These are phyloP conservation scores for Saccharum hybrid DNA, from an alignment of 202 grass and related monocot species.

Conservation along the genomic window DNA sequence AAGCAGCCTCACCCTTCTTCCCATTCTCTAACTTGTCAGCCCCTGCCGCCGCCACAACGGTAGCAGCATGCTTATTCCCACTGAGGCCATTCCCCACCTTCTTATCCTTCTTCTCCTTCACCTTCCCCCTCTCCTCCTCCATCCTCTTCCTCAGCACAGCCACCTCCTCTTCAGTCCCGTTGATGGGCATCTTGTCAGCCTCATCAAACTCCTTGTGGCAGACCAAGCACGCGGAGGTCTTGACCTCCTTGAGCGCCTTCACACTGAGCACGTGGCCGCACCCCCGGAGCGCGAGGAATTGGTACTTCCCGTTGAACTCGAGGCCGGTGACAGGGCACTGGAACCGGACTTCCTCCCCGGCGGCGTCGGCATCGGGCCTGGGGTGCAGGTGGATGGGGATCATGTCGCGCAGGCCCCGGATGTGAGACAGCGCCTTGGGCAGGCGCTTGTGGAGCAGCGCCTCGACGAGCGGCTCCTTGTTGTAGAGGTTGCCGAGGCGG, in stretches of 20 bases:
- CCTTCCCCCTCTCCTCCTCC: constrained; percentile 79
- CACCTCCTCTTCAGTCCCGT: constrained; percentile 79
- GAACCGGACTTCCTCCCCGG: constrained; percentile 61
- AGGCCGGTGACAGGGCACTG: constrained; percentile 87
- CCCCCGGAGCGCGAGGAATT: constrained; percentile 62
- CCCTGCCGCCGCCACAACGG: neutral
- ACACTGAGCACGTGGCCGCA: constrained; percentile 88
- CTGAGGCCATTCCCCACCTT: constrained; percentile 61
- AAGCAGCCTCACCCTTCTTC: constrained; percentile 64
- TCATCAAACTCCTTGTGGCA: constrained; percentile 81
- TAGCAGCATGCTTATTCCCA: constrained; percentile 59
- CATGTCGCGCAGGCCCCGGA: constrained; percentile 88
- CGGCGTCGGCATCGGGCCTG: constrained; percentile 32
- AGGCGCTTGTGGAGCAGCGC: constrained; percentile 85
- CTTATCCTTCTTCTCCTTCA: constrained; percentile 85
- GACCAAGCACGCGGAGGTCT: constrained; percentile 71
- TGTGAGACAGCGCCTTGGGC: constrained; percentile 73
- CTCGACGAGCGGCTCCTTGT: constrained; percentile 94
- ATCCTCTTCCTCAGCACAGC: constrained; percentile 67
- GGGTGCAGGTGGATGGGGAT: constrained; percentile 73
- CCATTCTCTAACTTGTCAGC: constrained; percentile 60
- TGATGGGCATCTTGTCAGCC: constrained; percentile 74
- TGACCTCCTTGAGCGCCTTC: constrained; percentile 92
- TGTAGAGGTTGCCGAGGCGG: constrained; percentile 85
- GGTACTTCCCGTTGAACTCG: constrained; percentile 92